Conservation (phyloP, 192 early-diverging fungal species). For the Oehlia diaphana region DNA sequence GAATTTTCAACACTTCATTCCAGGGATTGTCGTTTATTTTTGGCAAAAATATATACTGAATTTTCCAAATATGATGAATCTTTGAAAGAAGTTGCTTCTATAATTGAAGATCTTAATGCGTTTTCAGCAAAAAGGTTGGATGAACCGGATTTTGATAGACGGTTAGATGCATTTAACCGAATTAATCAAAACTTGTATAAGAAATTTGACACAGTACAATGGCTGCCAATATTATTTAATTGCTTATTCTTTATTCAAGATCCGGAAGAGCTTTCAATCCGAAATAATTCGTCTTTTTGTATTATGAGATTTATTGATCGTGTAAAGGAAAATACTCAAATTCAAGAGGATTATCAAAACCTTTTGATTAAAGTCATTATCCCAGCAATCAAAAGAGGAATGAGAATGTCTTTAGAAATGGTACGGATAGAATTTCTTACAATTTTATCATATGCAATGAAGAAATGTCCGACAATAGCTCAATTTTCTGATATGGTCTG, state of each 20-base stretch:
- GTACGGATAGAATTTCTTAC: constrained; percentile 74
- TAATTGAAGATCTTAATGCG: constrained; percentile 80
- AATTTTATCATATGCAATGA: constrained; percentile 63
- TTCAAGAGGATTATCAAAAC: constrained; percentile 33
- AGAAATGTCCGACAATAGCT: constrained; percentile 54
- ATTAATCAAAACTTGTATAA: constrained; percentile 72
- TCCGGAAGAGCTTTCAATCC: constrained; percentile 82
- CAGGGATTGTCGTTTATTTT: constrained; percentile 60
- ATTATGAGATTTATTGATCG: constrained; percentile 71
- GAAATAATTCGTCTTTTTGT: constrained; percentile 76
- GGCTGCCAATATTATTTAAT: constrained; percentile 91
- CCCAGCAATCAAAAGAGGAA: constrained; percentile 70
- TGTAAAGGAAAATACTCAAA: constrained; percentile 29
- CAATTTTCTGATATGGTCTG: constrained; percentile 65
- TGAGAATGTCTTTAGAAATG: constrained; percentile 52
- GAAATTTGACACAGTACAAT: constrained; percentile 67
- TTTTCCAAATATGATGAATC: constrained; percentile 65
- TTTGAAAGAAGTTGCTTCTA: constrained; percentile 48
- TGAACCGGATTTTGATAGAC: constrained; percentile 84
- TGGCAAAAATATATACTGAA: constrained; percentile 60
- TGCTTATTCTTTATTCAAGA: constrained; percentile 82
- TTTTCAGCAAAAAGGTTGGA: constrained; percentile 73
- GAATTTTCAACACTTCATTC: constrained; percentile 69
- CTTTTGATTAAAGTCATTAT: constrained; percentile 64
- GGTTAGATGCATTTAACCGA: constrained; percentile 73